Conservation (phyloP, 192 early-diverging fungal species). For the Mortierella hygrophila region DNA sequence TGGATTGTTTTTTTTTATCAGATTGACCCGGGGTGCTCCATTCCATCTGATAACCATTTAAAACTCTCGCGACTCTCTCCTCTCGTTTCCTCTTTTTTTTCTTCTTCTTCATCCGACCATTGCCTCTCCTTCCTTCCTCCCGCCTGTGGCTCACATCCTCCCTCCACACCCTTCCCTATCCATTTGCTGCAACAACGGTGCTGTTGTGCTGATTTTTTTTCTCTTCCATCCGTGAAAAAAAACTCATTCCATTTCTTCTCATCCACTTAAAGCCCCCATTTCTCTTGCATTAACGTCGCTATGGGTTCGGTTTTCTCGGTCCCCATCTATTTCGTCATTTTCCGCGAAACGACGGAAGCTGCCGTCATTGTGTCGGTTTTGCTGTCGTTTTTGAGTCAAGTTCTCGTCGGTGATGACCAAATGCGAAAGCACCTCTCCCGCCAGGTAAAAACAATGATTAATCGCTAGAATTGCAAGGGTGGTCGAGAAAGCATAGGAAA, state of each 20-base stretch:
- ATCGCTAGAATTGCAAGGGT: no score
- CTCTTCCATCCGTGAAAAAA: neutral
- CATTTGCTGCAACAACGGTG: neutral
- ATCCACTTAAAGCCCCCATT: neutral
- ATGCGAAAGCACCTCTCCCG: slow-evolving; percentile 30
- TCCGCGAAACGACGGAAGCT: slow-evolving; percentile 89
- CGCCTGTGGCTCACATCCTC: neutral
- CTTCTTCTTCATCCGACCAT: neutral
- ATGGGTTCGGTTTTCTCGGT: slow-evolving; percentile 45
- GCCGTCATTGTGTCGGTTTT: slow-evolving; percentile 89
- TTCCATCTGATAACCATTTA: slow-evolving; percentile 5
- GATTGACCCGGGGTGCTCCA: neutral
- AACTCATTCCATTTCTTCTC: neutral
- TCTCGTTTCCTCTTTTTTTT: slow-evolving; percentile 4
- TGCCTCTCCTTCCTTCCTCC: neutral
- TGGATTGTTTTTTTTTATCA: neutral
- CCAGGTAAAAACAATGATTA: slow-evolving; percentile 16
- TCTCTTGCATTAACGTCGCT: neutral
- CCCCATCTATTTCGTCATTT: slow-evolving; percentile 80
- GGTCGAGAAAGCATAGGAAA: no score
- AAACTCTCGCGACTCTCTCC: neutral
- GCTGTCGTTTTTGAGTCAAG: slow-evolving; percentile 69
- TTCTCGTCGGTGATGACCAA: slow-evolving; percentile 18
- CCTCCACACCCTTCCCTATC: neutral
- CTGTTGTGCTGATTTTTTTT: neutral